Evolutionary conservation across 768 basidiomycete species (phyloP).

Genomic region (Boletus tylopilopsis): DNA sequence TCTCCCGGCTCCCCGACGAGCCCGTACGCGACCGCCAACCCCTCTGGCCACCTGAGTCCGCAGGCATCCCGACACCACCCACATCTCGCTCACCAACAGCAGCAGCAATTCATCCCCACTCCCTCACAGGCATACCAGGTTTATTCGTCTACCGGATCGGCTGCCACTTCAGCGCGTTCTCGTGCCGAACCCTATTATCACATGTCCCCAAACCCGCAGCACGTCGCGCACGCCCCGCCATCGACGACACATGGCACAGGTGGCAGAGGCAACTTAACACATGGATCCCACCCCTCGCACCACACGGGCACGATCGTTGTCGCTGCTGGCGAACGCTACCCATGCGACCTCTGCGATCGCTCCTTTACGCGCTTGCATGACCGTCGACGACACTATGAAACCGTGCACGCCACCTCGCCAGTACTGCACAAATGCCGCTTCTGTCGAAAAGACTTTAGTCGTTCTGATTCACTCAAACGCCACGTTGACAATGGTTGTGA

Average conservation of each 20-base stretch:
- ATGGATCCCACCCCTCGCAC: slow-evolving; percentile 9
- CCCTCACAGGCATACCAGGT: slow-evolving; percentile 41
- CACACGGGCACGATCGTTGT: slow-evolving; percentile 15
- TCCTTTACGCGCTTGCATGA: slow-evolving; percentile 81
- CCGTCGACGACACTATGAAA: slow-evolving; percentile 77
- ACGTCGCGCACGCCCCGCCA: slow-evolving; percentile 12
- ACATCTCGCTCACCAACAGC: slow-evolving; percentile 16
- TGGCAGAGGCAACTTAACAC: slow-evolving; percentile 14
- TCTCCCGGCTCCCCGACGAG: slow-evolving; percentile 16
- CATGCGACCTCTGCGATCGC: slow-evolving; percentile 72
- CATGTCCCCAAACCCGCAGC: slow-evolving; percentile 39
- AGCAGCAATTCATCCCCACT: slow-evolving; percentile 44
- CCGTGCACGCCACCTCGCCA: slow-evolving; percentile 63
- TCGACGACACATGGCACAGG: slow-evolving; percentile 14
- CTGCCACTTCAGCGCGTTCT: slow-evolving; percentile 23
- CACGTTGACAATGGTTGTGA: slow-evolving; percentile 82
- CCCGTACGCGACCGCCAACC: slow-evolving; percentile 19
- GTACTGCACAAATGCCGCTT: slow-evolving; percentile 66
- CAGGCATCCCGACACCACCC: slow-evolving; percentile 16
- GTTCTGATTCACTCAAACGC: slow-evolving; percentile 75
- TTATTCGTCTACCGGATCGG: slow-evolving; percentile 30
- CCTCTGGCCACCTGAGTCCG: slow-evolving; percentile 14
- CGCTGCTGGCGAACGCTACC: slow-evolving; percentile 53
- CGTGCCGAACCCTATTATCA: slow-evolving; percentile 38
- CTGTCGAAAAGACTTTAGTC: slow-evolving; percentile 77